These are phyloP conservation scores for Cryptococcus jaspeensis DNA, from an alignment of 1,284 basidiomycete genomes.

Conservation along the genomic window DNA sequence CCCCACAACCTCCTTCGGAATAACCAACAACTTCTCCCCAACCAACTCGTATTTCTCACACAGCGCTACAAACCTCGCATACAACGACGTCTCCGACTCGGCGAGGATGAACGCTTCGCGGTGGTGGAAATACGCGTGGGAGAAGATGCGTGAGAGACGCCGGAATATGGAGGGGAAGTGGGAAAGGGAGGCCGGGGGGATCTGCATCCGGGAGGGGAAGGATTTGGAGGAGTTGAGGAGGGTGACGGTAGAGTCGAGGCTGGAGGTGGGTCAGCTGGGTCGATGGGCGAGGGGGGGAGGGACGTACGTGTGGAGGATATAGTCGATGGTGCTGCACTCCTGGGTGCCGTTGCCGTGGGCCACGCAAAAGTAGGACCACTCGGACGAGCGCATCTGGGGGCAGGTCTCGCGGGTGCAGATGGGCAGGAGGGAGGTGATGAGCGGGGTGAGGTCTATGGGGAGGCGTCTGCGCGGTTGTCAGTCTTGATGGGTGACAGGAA, in stretches of 20 bases:
- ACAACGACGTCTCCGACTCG: conserved; percentile 79
- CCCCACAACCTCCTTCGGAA: conserved; percentile 55
- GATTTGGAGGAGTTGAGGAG: conserved; percentile 84
- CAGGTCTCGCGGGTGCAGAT: conserved; percentile 81
- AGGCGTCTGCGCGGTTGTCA: conserved; percentile 64
- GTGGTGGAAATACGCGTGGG: conserved; percentile 92
- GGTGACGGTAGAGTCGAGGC: conserved; percentile 87
- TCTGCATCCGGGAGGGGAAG: conserved; percentile 83
- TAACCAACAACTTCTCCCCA: conserved; percentile 70
- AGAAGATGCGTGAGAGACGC: conserved; percentile 89
- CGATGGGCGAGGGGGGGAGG: background rate
- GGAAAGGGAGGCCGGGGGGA: conserved; percentile 73
- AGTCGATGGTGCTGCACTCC: conserved; percentile 97
- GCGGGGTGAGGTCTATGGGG: conserved; percentile 85
- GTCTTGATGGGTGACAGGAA: background rate
- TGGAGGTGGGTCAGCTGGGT: conserved; percentile 72
- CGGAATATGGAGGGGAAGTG: conserved; percentile 70
- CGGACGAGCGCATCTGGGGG: conserved; percentile 94
- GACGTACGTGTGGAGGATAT: conserved; percentile 79
- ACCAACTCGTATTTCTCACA: conserved; percentile 79
- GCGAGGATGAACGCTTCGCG: conserved; percentile 64
- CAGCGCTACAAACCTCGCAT: conserved; percentile 83
- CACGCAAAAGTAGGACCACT: conserved; percentile 95
- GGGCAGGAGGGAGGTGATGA: conserved; percentile 79
- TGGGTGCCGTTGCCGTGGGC: conserved; percentile 61